Percentiles rank a stretch among this genome's conserved stretches.
These are phyloP conservation scores for Elongisporangium senticosum DNA, from an alignment of 352 stramenopile species.

Conservation along the genomic window DNA sequence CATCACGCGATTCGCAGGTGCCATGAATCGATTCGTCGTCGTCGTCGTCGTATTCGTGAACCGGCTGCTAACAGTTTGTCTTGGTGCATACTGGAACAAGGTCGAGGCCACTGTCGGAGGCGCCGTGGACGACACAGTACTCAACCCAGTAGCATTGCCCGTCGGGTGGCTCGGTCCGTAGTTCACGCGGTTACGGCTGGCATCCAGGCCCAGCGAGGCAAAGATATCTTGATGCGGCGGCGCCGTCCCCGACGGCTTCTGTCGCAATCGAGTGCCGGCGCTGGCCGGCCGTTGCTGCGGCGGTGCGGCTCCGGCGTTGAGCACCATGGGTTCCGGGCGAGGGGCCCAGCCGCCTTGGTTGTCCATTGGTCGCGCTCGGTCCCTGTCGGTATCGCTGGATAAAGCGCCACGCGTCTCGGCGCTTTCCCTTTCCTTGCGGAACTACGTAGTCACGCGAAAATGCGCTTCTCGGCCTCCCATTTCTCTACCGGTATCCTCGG, in stretches of 20 bases:
- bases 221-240: conserved; percentile 48
- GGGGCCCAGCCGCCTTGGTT: neutral
- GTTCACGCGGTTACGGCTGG: conserved; percentile 2
- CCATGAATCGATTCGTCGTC: neutral
- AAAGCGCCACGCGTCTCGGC: neutral
- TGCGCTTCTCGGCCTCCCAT: neutral
- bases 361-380: neutral
- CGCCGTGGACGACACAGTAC: too few relatives aligned
- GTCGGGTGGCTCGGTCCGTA: neutral
- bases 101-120: neutral
- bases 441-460: neutral
- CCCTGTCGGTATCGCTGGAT: neutral
- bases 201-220: conserved; percentile 40
- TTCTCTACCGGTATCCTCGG: neutral
- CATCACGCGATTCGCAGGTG: neutral
- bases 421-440: neutral
- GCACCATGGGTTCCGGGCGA: neutral
- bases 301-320: neutral
- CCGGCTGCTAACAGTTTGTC: neutral
- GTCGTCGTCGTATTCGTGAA: neutral
- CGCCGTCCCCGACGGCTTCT: conserved; percentile 33
- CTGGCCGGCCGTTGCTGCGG: conserved; percentile 34
- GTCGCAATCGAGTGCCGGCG: conserved; percentile 50
- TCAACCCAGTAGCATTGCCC: neutral
- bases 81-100: neutral